phyloP scores from a whole-genome alignment of 2,329 filamentous ascomycete species.

The Colletotrichum theobromicola region DNA sequence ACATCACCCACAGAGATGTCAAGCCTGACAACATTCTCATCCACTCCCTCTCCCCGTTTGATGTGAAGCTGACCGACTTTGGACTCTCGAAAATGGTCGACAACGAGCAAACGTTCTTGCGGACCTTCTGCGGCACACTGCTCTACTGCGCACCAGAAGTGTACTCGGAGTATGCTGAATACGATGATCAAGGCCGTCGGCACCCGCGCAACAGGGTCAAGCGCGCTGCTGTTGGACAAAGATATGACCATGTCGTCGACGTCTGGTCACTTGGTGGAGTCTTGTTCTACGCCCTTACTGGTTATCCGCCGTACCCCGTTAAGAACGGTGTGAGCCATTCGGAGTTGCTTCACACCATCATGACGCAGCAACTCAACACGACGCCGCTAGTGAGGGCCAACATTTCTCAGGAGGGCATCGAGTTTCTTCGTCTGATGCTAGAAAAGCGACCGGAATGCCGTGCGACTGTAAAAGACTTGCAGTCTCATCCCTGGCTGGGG shows the following conservation, averaged over 20 bases:
- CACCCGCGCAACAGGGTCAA: slow-evolving; percentile 68
- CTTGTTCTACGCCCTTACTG: slow-evolving; percentile 84
- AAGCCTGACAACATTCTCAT: slow-evolving; percentile 98
- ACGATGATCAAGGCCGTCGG: slow-evolving; percentile 73
- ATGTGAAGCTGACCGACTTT: slow-evolving; percentile 94
- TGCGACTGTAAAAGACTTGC: slow-evolving; percentile 74
- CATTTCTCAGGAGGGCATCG: slow-evolving; percentile 71
- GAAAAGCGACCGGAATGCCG: slow-evolving; percentile 79
- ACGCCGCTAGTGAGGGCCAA: slow-evolving; percentile 61
- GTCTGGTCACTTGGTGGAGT: slow-evolving; percentile 97
- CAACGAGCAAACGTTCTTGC: slow-evolving; percentile 87
- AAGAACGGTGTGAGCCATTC: slow-evolving; percentile 77
- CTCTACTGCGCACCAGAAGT: slow-evolving; percentile 97
- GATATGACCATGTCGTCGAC: slow-evolving; percentile 91
- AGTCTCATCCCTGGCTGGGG: slow-evolving; percentile 76
- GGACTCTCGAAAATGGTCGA: slow-evolving; percentile 94
- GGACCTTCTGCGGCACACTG: slow-evolving; percentile 95
- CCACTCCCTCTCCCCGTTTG: slow-evolving; percentile 71
- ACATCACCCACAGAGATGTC: slow-evolving; percentile 97
- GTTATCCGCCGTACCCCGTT: slow-evolving; percentile 80
- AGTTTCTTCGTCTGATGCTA: slow-evolving; percentile 81
- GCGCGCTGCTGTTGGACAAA: slow-evolving; percentile 57
- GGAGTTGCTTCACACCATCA: slow-evolving; percentile 84
- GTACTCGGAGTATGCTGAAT: slow-evolving; percentile 75
- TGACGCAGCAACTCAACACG: slow-evolving; percentile 75